Evolutionary conservation across 2,329 filamentous ascomycete genomes (phyloP).

Genomic region (Esteya vermicola): DNA sequence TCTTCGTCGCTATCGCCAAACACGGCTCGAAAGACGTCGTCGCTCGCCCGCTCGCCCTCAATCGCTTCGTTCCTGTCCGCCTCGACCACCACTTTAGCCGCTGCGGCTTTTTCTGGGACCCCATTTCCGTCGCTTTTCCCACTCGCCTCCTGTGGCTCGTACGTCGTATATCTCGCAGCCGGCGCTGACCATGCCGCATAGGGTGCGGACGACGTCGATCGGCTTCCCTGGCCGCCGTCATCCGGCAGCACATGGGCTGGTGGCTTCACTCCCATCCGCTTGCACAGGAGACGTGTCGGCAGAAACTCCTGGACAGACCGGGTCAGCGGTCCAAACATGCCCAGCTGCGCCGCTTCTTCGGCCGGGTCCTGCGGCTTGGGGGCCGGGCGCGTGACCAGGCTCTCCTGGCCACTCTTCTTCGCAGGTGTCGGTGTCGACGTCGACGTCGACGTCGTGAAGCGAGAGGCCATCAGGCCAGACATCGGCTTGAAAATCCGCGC

Average conservation of each 20-base stretch:
- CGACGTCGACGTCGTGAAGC: constrained; percentile 65
- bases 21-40: constrained; percentile 79
- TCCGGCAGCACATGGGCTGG: constrained; percentile 53
- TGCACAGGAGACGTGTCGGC: constrained; percentile 77
- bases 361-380: constrained; percentile 59
- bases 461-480: constrained; percentile 80
- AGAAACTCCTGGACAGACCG: constrained; percentile 57
- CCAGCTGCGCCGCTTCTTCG: constrained; percentile 72
- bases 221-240: constrained; percentile 14
- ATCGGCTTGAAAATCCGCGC: constrained; percentile 76
- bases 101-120: not conserved
- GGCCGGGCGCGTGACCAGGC: constrained; percentile 29
- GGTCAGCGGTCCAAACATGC: constrained; percentile 89
- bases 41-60: constrained; percentile 58
- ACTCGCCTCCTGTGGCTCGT: not conserved
- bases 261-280: constrained; percentile 77
- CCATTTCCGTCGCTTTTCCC: not conserved
- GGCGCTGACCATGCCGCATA: not conserved
- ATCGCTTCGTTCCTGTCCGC: constrained; percentile 65
- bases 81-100: constrained; percentile 35
- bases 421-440: not conserved
- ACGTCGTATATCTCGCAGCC: not conserved
- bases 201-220: not conserved
- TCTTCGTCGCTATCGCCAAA: constrained; percentile 81
- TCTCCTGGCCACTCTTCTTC: constrained; percentile 8